phyloP scores from a whole-genome alignment of 441 rosid species.

The Eruca vesicaria region DNA sequence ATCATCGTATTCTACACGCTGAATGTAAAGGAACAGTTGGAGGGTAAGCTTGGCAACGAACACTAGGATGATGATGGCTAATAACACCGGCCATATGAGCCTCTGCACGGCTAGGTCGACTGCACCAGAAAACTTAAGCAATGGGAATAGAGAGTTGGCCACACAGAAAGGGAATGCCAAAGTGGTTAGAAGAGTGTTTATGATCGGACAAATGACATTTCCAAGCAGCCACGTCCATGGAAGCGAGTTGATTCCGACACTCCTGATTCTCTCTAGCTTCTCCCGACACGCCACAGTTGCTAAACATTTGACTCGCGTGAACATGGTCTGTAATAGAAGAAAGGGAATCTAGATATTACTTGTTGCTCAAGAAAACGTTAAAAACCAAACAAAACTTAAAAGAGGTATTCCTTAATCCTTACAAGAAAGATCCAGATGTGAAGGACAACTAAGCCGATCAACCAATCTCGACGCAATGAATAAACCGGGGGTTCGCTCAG shows the following conservation, averaged over 20 bases:
- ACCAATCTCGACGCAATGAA: not conserved
- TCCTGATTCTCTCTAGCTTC: slow-evolving; percentile 2
- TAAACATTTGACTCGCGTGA: slow-evolving; percentile 5
- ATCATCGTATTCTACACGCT: slow-evolving; percentile 1
- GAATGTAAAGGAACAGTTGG: not conserved
- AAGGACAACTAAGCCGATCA: slow-evolving; percentile 3
- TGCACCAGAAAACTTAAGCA: not conserved
- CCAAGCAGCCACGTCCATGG: slow-evolving; percentile 8
- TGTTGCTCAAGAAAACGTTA: not conserved
- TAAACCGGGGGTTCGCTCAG: not conserved
- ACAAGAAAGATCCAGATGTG: slow-evolving; percentile 16
- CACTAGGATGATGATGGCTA: not conserved
- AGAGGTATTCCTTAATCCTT: not conserved
- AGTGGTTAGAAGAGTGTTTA: not conserved
- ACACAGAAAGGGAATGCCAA: slow-evolving; percentile 1
- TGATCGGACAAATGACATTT: not conserved
- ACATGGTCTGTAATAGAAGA: slow-evolving; percentile 2
- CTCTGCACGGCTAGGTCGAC: slow-evolving; percentile 8
- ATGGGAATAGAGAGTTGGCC: not conserved
- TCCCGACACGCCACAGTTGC: slow-evolving; percentile 1
- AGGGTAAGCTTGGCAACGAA: not conserved
- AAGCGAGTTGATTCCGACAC: slow-evolving; percentile 1
- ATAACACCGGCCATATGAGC: slow-evolving; percentile 15
- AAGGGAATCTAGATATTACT: not conserved
- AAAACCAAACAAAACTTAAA: not conserved